These are phyloP conservation scores for Mariannaea elegans DNA, from an alignment of 2,329 filamentous ascomycete genomes.

Conservation along the genomic window DNA sequence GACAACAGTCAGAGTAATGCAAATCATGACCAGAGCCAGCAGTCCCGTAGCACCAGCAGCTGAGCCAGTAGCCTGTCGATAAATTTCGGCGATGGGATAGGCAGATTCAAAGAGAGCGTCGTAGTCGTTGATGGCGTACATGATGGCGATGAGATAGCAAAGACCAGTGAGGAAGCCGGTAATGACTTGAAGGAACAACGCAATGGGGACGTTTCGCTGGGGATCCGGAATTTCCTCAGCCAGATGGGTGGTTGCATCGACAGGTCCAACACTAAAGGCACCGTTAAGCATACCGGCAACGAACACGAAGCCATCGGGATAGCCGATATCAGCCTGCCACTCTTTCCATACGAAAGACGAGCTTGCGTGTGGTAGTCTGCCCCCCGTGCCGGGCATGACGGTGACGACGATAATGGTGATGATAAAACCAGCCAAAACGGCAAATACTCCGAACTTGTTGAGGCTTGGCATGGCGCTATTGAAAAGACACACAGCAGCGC, in stretches of 20 bases:
- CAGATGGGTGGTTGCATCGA: conserved; percentile 71
- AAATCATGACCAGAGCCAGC: conserved; percentile 52
- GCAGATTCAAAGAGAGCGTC: conserved; percentile 59
- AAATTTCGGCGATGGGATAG: conserved; percentile 74
- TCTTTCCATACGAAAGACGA: conserved; percentile 51
- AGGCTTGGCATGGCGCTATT: conserved; percentile 62
- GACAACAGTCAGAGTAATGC: conserved; percentile 47
- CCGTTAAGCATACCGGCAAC: conserved; percentile 64
- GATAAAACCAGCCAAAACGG: conserved; percentile 60
- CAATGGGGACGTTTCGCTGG: conserved; percentile 61
- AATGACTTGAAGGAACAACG: conserved; percentile 59
- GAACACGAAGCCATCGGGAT: conserved; percentile 53
- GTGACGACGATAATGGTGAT: conserved; percentile 64
- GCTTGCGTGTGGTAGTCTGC: conserved; percentile 41
- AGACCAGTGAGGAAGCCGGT: conserved; percentile 63
- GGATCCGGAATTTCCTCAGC: conserved; percentile 70
- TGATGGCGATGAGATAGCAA: conserved; percentile 59
- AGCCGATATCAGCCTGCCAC: conserved; percentile 51
- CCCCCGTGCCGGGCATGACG: conserved; percentile 56
- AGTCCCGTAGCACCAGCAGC: conserved; percentile 60
- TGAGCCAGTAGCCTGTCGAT: conserved; percentile 65
- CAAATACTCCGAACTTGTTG: conserved; percentile 62
- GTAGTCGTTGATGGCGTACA: conserved; percentile 67
- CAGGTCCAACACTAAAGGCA: conserved; percentile 72
- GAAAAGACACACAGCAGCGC: conserved; percentile 58